Percentiles rank a stretch among this genome's conserved stretches.
Evolutionary conservation across 768 basidiomycete genomes (phyloP).

Genomic region (Russula olivacea): DNA sequence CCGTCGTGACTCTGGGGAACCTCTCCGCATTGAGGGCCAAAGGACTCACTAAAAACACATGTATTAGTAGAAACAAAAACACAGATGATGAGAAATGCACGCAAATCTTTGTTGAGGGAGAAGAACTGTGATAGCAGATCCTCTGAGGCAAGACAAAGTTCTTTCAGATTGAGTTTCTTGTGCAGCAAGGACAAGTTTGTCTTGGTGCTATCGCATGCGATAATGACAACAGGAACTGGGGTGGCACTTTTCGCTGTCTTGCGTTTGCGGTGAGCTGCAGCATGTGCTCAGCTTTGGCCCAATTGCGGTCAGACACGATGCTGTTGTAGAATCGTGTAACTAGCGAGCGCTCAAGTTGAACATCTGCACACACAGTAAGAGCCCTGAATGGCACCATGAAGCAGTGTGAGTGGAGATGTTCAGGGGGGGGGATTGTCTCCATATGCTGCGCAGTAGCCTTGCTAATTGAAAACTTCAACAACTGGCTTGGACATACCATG

Average conservation of each 20-base stretch:
- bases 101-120: constrained; percentile 73
- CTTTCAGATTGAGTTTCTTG: constrained; percentile 79
- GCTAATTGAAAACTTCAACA: too few species aligned
- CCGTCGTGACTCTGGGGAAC: constrained; percentile 66
- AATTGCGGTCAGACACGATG: too few species aligned
- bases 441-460: too few species aligned
- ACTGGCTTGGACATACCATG: too few species aligned
- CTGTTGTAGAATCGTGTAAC: too few species aligned
- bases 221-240: constrained; percentile 79
- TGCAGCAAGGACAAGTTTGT: constrained; percentile 70
- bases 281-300: too few species aligned
- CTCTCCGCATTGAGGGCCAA: constrained; percentile 60
- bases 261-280: too few species aligned
- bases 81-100: constrained; percentile 43
- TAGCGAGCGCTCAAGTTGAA: too few species aligned
- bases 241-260: constrained; percentile 88
- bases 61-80: neutral
- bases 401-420: too few species aligned
- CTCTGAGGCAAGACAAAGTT: constrained; percentile 77
- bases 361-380: too few species aligned
- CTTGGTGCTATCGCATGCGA: constrained; percentile 82
- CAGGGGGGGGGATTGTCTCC: too few species aligned
- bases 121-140: constrained; percentile 86
- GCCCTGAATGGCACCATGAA: too few species aligned
- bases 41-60: constrained; percentile 57